These are phyloP conservation scores for Euphorbia peplus DNA, from an alignment of 345 rosid species.

Conservation along the genomic window DNA sequence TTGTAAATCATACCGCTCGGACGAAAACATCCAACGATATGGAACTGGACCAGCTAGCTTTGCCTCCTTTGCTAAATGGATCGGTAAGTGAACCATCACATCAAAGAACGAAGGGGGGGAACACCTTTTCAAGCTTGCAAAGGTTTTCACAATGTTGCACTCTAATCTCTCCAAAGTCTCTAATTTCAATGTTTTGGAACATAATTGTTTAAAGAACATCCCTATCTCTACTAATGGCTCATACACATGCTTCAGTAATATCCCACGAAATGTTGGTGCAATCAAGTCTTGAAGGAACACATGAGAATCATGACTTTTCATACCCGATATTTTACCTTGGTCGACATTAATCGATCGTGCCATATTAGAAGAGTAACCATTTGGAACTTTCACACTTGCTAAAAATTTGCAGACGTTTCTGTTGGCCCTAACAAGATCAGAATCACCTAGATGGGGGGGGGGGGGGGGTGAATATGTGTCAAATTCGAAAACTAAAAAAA, in stretches of 20 bases:
- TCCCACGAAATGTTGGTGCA: not conserved
- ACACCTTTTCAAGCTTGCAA: not conserved
- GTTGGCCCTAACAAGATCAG: too few species aligned
- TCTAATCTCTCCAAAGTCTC: not conserved
- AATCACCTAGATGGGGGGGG: too few species aligned
- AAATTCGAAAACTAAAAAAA: too few species aligned
- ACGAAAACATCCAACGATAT: constrained; percentile 10
- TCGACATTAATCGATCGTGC: not conserved
- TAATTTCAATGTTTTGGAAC: not conserved
- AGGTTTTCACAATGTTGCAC: not conserved
- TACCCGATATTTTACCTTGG: not conserved
- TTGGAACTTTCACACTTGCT: not conserved
- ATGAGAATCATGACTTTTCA: constrained; percentile 4
- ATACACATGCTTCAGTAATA: not conserved
- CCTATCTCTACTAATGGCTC: not conserved
- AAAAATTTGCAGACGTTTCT: not conserved
- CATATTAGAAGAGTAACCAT: not conserved
- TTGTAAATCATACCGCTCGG: not conserved
- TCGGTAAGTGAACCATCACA: constrained; percentile 6
- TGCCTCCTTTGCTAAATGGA: not conserved
- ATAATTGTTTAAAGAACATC: constrained; percentile 1
- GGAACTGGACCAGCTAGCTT: not conserved
- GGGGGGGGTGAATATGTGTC: too few species aligned
- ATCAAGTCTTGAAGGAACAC: not conserved
- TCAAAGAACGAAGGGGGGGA: constrained; percentile 5